Evolutionary conservation across 2,329 filamentous ascomycete species (phyloP), one percentile per base, ranked within the genome.

Genomic region (Alternaria sp.): DNA sequence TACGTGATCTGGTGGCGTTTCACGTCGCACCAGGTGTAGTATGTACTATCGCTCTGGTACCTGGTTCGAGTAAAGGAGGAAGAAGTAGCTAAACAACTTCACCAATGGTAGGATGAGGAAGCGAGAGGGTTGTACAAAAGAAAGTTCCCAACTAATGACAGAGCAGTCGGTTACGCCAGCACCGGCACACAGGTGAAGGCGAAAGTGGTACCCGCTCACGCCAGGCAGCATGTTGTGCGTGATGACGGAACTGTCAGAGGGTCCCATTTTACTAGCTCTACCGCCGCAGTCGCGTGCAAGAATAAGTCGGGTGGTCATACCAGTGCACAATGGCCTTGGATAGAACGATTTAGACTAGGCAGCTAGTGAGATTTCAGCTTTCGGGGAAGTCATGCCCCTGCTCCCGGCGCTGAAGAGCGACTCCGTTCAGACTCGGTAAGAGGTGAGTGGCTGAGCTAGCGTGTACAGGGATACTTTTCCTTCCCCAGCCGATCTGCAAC

Each of bases 251-350:
- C 51, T 69, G 65, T 64, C 56, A 69, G 64, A 67, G 62, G 68
- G 58, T 55, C 57, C 37, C 60, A 69, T 70, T 78, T 78, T 74
- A 68, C 72, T 77, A 78, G 75, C 71, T 75, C 68, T 72, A 69
- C 75, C 76, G 77, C 77, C 72, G 69, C 64, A 75, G 71, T 75
- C 77, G 77, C 77, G 71, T 73, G 73, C 67, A 70, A 69, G 69
- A 68, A 60, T 54, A 54, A 41, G 49, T 21, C 62, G 56, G 59
- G 53, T 55, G 58, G 57, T 60, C 64, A 63, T 60, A 65, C 61
- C 49, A 57, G 59, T 68, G 66, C 51, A 53, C 30, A 53, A 41
- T 25, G n/a, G 49, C 30, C 55, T 50, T 61, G 26, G 47, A 69
- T 58, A 70, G 71, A 71, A 68, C 46, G 49, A 53, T 66, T 63